Conservation (phyloP, 768 basidiomycete genomes). For the Vararia minispora region DNA sequence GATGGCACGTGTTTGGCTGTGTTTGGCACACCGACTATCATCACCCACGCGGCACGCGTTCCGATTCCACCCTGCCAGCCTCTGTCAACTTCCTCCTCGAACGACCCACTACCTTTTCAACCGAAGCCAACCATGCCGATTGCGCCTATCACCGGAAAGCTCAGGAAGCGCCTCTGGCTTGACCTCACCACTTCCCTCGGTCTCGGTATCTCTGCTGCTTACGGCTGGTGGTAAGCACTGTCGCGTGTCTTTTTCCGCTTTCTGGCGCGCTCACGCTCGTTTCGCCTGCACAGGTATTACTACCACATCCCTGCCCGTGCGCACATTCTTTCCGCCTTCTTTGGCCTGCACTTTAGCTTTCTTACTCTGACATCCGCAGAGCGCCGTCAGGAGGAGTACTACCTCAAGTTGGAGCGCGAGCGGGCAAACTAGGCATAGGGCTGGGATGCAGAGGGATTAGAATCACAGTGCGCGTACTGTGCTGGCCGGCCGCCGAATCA, state of each 20-base stretch:
- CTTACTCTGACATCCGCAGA: slow-evolving; percentile 33
- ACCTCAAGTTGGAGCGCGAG: slow-evolving; percentile 71
- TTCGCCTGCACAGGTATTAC: slow-evolving; percentile 61
- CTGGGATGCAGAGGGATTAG: no score
- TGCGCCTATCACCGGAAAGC: slow-evolving; percentile 86
- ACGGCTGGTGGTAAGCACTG: slow-evolving; percentile 73
- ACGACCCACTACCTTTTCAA: slow-evolving; percentile 18
- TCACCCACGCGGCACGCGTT: slow-evolving; percentile 8
- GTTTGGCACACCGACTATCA: slow-evolving; percentile 6
- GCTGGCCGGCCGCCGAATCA: no score
- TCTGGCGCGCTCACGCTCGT: slow-evolving; percentile 15
- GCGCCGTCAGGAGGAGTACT: slow-evolving; percentile 74
- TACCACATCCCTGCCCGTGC: slow-evolving; percentile 38
- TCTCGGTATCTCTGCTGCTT: slow-evolving; percentile 64
- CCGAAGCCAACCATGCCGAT: slow-evolving; percentile 50
- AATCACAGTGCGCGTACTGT: no score
- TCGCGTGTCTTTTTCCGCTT: slow-evolving; percentile 13
- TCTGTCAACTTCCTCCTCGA: slow-evolving; percentile 17
- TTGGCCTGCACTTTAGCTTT: not conserved
- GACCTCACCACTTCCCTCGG: slow-evolving; percentile 69
- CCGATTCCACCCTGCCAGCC: not conserved
- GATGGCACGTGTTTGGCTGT: slow-evolving; percentile 18
- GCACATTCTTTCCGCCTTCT: not conserved
- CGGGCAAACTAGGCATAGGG: no score
- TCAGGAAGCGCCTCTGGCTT: slow-evolving; percentile 87